phyloP scores from a whole-genome alignment of 352 stramenopile species.

The Peronospora tabacina region DNA sequence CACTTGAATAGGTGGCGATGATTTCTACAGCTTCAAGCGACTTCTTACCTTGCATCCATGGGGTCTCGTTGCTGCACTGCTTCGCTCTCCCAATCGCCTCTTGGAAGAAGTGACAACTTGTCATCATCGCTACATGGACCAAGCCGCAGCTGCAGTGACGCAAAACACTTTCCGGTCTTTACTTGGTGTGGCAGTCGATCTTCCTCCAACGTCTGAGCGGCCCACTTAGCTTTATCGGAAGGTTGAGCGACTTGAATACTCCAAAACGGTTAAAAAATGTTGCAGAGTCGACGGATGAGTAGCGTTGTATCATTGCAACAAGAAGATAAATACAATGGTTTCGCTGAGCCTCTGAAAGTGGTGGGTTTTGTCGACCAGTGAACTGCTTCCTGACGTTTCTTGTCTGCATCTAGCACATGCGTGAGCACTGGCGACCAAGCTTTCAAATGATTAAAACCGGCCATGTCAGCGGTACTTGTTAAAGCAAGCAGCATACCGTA shows the following conservation, averaged over 20 bases:
- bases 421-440: conserved; percentile 42
- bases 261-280: conserved; percentile 36
- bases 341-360: conserved; percentile 50
- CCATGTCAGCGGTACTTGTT: conserved; percentile 77
- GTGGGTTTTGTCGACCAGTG: conserved; percentile 13
- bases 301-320: conserved; percentile 35
- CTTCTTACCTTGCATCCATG: conserved; percentile 44
- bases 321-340: conserved; percentile 76
- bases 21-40: conserved; percentile 20
- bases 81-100: conserved; percentile 51
- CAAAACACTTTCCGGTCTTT: conserved; percentile 70
- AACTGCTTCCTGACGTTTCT: not conserved
- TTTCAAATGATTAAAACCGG: conserved; percentile 63
- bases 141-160: conserved; percentile 53
- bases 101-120: conserved; percentile 50
- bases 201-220: no score
- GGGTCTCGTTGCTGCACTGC: conserved; percentile 41
- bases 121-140: conserved; percentile 68
- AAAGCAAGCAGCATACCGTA: conserved; percentile 54
- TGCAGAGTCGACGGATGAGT: conserved; percentile 58
- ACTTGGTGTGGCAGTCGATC: no score
- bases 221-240: conserved; percentile 76
- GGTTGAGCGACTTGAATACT: conserved; percentile 67
- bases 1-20: conserved; percentile 14
- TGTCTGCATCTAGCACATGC: conserved; percentile 33